A percentile compares a stretch with the other conserved stretches of the same genome.
Conservation (phyloP, 2,329 filamentous ascomycete species). For the Fusarium dlaminii region DNA sequence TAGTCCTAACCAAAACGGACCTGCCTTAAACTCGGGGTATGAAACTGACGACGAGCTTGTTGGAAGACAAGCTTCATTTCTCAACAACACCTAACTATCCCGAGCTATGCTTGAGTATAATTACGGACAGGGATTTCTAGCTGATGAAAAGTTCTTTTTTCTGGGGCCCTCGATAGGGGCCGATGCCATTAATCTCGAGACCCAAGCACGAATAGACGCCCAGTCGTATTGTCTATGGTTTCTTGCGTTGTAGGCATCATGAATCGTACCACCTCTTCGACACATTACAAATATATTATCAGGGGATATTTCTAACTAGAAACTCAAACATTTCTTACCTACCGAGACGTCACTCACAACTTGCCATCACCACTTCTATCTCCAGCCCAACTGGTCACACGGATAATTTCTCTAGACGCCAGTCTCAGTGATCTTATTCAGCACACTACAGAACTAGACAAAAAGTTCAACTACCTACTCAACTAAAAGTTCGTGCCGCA, state of each 20-base stretch:
- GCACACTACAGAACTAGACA: neutral
- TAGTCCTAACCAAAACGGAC: neutral
- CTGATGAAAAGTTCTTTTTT: neutral
- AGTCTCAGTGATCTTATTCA: neutral
- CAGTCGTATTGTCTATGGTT: neutral
- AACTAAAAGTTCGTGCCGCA: neutral
- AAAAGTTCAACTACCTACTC: neutral
- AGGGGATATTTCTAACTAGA: neutral
- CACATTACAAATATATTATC: neutral
- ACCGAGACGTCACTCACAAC: neutral
- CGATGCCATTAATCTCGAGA: slow-evolving; percentile 16
- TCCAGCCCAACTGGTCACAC: neutral
- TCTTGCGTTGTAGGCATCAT: neutral
- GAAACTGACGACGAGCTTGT: slow-evolving; percentile 19
- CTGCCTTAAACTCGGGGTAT: slow-evolving; percentile 21
- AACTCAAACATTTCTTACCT: neutral
- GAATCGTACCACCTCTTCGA: neutral
- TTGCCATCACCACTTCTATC: neutral
- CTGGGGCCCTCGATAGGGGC: slow-evolving; percentile 9
- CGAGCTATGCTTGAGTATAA: neutral
- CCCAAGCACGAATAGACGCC: slow-evolving; percentile 5
- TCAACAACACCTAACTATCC: neutral
- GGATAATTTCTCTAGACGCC: neutral
- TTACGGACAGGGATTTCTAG: no score
- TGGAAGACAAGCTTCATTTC: slow-evolving; percentile 17